phyloP scores from a whole-genome alignment of 345 rosid species.

The Syzygium aqueum region DNA sequence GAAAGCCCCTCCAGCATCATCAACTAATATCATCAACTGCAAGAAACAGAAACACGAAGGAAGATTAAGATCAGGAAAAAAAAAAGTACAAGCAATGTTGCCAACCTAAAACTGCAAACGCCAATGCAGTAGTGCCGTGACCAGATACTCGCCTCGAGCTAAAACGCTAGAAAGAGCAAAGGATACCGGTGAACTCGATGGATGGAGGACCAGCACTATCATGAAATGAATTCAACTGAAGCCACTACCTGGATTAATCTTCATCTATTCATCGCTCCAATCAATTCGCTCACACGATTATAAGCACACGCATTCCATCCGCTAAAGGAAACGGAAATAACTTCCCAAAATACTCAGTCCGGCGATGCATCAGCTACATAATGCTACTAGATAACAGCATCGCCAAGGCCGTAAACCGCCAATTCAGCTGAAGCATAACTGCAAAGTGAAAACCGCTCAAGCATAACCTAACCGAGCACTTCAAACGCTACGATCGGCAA shows the following conservation, averaged over 20 bases:
- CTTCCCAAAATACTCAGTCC: neutral
- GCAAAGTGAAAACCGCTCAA: neutral
- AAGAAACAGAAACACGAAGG: neutral
- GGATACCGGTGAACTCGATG: neutral
- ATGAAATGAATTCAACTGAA: neutral
- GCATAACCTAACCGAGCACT: neutral
- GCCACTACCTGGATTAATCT: neutral
- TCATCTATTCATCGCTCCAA: neutral
- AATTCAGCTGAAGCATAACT: neutral
- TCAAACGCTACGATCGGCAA: neutral
- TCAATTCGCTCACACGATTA: neutral
- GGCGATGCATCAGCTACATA: neutral
- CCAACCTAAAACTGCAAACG: neutral
- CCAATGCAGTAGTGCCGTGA: neutral
- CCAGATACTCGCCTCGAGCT: neutral
- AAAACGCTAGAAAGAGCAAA: neutral
- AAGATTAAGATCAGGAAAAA: neutral
- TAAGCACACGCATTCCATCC: neutral
- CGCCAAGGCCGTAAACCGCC: neutral
- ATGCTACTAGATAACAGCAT: neutral
- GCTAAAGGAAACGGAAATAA: neutral
- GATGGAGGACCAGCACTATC: neutral
- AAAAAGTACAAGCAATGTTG: neutral
- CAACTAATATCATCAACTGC: slow-evolving; percentile 58
- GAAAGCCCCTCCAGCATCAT: slow-evolving; percentile 57